Evolutionary conservation across 352 stramenopile genomes (phyloP), one percentile per base, ranked within the genome.

Genomic region (Phytophthora kernoviae): DNA sequence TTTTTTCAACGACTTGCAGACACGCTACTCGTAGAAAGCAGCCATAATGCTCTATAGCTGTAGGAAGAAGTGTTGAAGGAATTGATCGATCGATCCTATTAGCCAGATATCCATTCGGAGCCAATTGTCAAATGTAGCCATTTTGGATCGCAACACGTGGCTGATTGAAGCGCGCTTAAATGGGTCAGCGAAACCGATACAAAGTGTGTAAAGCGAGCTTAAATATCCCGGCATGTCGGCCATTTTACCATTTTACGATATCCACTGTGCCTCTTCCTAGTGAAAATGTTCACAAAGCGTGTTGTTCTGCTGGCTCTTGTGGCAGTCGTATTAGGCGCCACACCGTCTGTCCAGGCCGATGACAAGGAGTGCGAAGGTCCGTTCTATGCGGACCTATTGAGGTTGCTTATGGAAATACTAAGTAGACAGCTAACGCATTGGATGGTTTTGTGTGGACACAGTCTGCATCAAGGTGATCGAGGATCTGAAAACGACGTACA

Each of bases 381-480:
- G 71, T 68, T 30, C 24, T 30, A 30, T 30, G 24, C 24, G 24
- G 6, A 30, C 6, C 24, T 7, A 30, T 30, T 30, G n/a, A 30
- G 24, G 3, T 30, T 30, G 24, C 24, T 30, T 5, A 9, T 26
- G 43, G 37, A 34, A 42, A 30, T 40, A 30, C 24, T 36, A 51
- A 22, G n/a, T 30, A 30, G 3, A 30, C 32, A 34, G 37, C 39
- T 39, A 11, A 11, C 6, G 18, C 24, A 22, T 39, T 18, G 15
- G 26, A n/a, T 72, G 46, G 0, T 27, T 60, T 11, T 7, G 14
- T 57, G 15, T 54, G 40, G 22, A 41, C 9, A 24, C 50, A 97
- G 93, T 98, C 27, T 98, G 93, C 58, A 71, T 98, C 39, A 96
- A 94, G 73, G 88, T 98, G 27, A 75, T 98, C 20, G 70, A 97